Evolutionary conservation across 2,329 filamentous ascomycete genomes (phyloP).

Genomic region (Neurospora sp.): DNA sequence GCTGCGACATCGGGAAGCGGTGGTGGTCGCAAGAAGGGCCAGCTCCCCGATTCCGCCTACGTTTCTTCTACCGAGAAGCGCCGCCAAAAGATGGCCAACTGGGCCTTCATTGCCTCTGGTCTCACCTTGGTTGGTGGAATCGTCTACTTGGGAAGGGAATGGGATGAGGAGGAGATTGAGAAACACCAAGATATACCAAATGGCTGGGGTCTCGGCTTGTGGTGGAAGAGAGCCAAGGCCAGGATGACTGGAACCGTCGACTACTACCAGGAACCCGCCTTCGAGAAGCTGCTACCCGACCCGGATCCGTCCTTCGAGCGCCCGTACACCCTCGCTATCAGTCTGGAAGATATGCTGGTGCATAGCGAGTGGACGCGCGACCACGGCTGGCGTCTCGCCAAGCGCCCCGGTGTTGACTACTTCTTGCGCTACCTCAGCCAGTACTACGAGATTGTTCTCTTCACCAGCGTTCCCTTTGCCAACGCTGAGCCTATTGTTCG

Average conservation of each 20-base stretch:
- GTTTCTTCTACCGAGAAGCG: constrained; percentile 83
- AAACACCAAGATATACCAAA: constrained; percentile 64
- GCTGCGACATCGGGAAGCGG: constrained; percentile 29
- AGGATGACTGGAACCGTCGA: constrained; percentile 66
- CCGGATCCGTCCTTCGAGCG: constrained; percentile 69
- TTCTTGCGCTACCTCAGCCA: constrained; percentile 94
- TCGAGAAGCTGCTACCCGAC: constrained; percentile 84
- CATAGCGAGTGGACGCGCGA: constrained; percentile 93
- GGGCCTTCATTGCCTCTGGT: constrained; percentile 56
- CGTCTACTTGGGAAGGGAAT: constrained; percentile 77
- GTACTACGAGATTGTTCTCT: constrained; percentile 96
- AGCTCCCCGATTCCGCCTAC: constrained; percentile 71
- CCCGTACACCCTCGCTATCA: constrained; percentile 87
- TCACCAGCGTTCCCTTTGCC: constrained; percentile 77
- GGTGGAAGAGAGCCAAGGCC: constrained; percentile 73
- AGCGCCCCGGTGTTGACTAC: constrained; percentile 92
- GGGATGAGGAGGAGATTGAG: constrained; percentile 68
- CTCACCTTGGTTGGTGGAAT: constrained; percentile 46
- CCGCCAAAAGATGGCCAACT: constrained; percentile 65
- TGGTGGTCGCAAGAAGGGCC: constrained; percentile 48
- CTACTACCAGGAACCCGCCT: constrained; percentile 94
- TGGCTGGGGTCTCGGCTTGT: constrained; percentile 65
- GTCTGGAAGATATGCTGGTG: constrained; percentile 85
- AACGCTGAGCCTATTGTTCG: constrained; percentile 81
- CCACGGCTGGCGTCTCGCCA: constrained; percentile 90